Evolutionary conservation across 2,329 filamentous ascomycete species (phyloP).

Genomic region (Amphichorda felina): DNA sequence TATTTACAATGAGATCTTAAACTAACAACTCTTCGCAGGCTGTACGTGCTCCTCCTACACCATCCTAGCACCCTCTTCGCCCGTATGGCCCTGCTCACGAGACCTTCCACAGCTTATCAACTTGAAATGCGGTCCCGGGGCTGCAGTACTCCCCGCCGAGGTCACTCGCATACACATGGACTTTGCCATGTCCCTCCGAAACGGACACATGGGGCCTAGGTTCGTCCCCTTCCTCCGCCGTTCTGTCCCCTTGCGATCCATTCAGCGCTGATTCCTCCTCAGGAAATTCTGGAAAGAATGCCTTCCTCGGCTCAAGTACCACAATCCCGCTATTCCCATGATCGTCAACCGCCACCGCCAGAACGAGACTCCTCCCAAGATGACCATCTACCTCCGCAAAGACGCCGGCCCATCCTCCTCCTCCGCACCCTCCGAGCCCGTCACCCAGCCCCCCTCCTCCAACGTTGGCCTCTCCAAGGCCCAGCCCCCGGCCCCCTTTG

Average conservation of each 20-base stretch:
- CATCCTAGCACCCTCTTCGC: too few relatives aligned
- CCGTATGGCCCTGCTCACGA: background rate
- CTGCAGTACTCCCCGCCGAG: conserved; percentile 65
- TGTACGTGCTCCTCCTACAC: conserved; percentile 4
- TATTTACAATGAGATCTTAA: background rate
- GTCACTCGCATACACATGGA: conserved; percentile 66
- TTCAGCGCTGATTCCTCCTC: background rate
- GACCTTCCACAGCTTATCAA: conserved; percentile 48
- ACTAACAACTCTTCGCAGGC: conserved; percentile 4
- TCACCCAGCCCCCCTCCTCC: conserved; percentile 33
- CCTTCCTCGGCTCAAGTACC: conserved; percentile 81
- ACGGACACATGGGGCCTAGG: conserved; percentile 64
- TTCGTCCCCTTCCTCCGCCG: conserved; percentile 23
- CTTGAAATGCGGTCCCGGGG: conserved; percentile 72
- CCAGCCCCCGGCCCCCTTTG: conserved; percentile 31
- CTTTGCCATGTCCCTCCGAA: conserved; percentile 49
- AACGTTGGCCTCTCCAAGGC: conserved; percentile 33
- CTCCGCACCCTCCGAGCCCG: conserved; percentile 4
- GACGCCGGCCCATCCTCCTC: conserved; percentile 12
- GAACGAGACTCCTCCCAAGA: conserved; percentile 41
- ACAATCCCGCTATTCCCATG: conserved; percentile 81
- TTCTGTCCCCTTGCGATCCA: background rate
- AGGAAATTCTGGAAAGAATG: conserved; percentile 84
- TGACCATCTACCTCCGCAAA: conserved; percentile 54
- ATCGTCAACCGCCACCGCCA: conserved; percentile 59